Conservation (phyloP, 2,329 filamentous ascomycete species). For the Exophiala lecanii-corni region DNA sequence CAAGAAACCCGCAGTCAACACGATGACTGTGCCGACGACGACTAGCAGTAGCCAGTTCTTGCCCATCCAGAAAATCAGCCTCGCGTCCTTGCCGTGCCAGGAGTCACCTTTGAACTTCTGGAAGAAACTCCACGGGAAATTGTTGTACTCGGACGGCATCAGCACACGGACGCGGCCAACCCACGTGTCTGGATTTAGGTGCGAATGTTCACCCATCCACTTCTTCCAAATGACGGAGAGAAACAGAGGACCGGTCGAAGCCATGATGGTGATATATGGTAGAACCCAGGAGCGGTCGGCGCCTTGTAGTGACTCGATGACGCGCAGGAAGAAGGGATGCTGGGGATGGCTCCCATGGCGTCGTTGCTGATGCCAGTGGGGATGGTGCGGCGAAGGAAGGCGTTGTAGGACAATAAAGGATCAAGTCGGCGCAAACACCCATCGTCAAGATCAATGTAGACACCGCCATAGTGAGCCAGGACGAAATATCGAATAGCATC, state of each 20-base stretch:
- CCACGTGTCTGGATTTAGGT: conserved; percentile 39
- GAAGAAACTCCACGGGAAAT: conserved; percentile 67
- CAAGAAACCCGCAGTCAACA: conserved; percentile 43
- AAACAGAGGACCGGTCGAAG: conserved; percentile 70
- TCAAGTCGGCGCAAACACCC: conserved; percentile 66
- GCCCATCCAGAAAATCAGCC: conserved; percentile 62
- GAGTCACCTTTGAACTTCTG: conserved; percentile 60
- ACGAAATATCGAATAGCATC: conserved; percentile 78
- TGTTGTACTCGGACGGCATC: conserved; percentile 67
- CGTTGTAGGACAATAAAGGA: conserved; percentile 63
- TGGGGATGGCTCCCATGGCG: conserved; percentile 69
- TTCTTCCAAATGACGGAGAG: conserved; percentile 71
- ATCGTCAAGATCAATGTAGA: conserved; percentile 76
- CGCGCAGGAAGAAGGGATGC: conserved; percentile 69
- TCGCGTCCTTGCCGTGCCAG: conserved; percentile 61
- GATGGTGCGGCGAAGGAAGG: conserved; percentile 65
- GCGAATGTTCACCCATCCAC: conserved; percentile 53
- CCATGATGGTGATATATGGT: conserved; percentile 76
- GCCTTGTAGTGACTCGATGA: conserved; percentile 62
- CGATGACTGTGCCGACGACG: conserved; percentile 47
- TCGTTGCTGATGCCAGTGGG: conserved; percentile 80
- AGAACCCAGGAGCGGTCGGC: conserved; percentile 66
- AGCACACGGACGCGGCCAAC: conserved; percentile 59
- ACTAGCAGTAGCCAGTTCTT: conserved; percentile 55
- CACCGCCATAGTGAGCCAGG: conserved; percentile 69